Conservation (phyloP, 352 stramenopile genomes). For the Phytopythium aichiense region DNA sequence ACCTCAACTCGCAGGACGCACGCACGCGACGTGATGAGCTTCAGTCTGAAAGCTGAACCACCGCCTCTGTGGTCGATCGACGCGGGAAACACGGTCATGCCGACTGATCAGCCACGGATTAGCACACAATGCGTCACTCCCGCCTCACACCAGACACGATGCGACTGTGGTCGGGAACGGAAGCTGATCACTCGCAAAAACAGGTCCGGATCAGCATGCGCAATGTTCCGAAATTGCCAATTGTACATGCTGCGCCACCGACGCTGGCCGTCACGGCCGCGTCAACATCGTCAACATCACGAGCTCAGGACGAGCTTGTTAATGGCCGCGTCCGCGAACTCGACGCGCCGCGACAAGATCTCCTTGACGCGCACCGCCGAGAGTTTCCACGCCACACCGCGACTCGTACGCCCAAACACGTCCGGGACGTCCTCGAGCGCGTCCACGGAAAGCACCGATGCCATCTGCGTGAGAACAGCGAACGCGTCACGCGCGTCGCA, state of each 20-base stretch:
- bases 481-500: constrained; percentile 60
- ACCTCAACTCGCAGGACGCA: not conserved
- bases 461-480: constrained; percentile 55
- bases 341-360: constrained; percentile 66
- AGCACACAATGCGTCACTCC: not conserved
- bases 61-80: not conserved
- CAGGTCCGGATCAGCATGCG: no score
- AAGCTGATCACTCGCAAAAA: no score
- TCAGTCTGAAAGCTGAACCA: not conserved
- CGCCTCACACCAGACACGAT: no score
- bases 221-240: no score
- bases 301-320: constrained; percentile 50
- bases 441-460: constrained; percentile 73
- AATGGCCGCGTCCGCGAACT: constrained; percentile 66
- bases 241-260: no score
- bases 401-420: constrained; percentile 57
- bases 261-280: no score
- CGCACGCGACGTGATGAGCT: not conserved
- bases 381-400: constrained; percentile 69
- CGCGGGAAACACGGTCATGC: not conserved
- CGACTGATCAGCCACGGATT: not conserved
- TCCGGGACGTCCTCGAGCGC: constrained; percentile 67
- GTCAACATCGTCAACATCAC: not conserved
- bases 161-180: no score
- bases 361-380: constrained; percentile 69